Base-by-base conservation (phyloP, 441 rosid species). In the Melastoma candidum region DNA sequence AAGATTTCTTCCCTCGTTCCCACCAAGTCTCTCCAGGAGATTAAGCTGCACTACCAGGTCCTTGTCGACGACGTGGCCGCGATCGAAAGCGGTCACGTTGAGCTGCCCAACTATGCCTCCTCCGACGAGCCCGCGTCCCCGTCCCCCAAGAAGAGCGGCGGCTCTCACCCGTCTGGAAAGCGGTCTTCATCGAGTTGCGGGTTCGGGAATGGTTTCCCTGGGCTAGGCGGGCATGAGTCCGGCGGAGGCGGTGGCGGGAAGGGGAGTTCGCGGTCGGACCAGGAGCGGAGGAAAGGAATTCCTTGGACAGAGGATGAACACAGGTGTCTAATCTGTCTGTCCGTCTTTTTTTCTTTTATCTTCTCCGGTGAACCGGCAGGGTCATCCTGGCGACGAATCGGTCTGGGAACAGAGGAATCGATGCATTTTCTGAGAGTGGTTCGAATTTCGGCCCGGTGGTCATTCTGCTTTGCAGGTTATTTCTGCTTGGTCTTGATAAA, bases 241-340 rank as follows among this genome's bases (percentile, higher is more conserved):
- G 59, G 70, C 43, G 22, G 22, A 0, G 82, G 81, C 26, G 71
- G 70, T 4, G 76, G 73, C 47, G 68, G 71, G 12, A 73, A 73
- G 64, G 71, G 80, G 47, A 59, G 75, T 7, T 73, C 80, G 7
- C 74, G 68, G 74, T 66, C 81, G 2, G 89, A 82, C 47, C 89
- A 82, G 64, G 85, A 82, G 68, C 63, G 81, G 53, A 63, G 75
- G 63, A 82, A 82, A 71, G 84, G 88, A 45, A 74, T 77, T 61
- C 88, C 88, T 44, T 82, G 84, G 88, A 82, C 88, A 7, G 83
- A 79, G 71, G 89, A 82, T 66, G 89, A 82, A 58, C 85, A 82
- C 61, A 69, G 85, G 89, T 82, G 65, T 2, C 39, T 41, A 13
- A 17, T 17, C 22, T 17, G 22, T 17, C 22, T 17, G 22, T 17